Evolutionary conservation across 768 basidiomycete genomes (phyloP), one percentile per base, ranked within the genome.

Genomic region (Mycena galopus): DNA sequence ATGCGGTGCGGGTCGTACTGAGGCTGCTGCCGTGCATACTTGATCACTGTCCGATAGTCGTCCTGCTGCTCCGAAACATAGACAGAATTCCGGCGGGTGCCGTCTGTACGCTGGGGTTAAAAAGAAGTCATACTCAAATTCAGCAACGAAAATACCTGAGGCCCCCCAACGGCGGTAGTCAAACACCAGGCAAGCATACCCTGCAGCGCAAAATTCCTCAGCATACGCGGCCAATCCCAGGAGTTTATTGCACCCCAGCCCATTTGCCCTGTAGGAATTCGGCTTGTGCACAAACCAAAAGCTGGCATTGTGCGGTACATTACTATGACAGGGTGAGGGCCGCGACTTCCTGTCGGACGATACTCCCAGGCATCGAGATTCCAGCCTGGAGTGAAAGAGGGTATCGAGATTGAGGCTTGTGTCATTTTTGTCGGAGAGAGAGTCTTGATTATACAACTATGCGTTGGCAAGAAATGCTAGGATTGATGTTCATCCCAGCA

Each of bases 11-110:
- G 75, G 65, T 84, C 81, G 53, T 80, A 81, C 27, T 80, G 74
- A 3, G 77, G 61, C 67, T 80, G 78, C 64, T 77, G 77, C n/a
- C 81, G 73, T 42, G 77, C 79, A 55, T 77, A 83, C 55, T 81
- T 80, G 51, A 85, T 66, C 30, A 84, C 82, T 4, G 81, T 79
- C n/a, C 79, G 73, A 66, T 84, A 83, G 76, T 83, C 82, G 2
- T 82, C 82, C 47, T 80, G 77, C 67, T 82, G 82, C 50, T 82
- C 82, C 0, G 75, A 73, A 17, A 81, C 73, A 32, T 73, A 74
- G 6, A 82, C 35, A 17, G 71, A 59, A 53, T 83, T 74, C 9
- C 81, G 73, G 2, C 79, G 82, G 0, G 71, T 78, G 16, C 82
- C 82, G 33, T 80, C 81, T 83, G 65, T 7, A 53, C 27, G 16